phyloP scores from a whole-genome alignment of 768 basidiomycete species.

The Ramaria sp. region DNA sequence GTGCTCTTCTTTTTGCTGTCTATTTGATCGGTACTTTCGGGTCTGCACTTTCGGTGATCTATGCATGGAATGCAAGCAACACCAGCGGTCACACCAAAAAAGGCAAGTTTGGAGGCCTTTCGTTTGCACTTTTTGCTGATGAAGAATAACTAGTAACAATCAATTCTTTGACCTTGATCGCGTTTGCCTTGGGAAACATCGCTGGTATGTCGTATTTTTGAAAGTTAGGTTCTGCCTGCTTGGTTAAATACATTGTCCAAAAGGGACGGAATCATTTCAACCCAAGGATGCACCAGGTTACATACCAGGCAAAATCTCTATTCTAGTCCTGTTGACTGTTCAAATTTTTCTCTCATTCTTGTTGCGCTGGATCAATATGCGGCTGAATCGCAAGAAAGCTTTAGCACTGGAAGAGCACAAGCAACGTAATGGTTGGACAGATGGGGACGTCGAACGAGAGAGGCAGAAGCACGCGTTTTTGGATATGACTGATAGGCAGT shows the following conservation, averaged over 20 bases:
- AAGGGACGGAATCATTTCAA: slow-evolving; percentile 18
- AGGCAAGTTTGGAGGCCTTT: slow-evolving; percentile 2
- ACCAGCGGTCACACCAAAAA: slow-evolving; percentile 21
- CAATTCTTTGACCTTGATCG: slow-evolving; percentile 14
- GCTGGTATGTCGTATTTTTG: not conserved
- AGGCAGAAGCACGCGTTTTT: slow-evolving; percentile 19
- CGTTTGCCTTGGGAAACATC: slow-evolving; percentile 16
- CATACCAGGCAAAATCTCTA: slow-evolving; percentile 24
- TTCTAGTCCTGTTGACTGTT: slow-evolving; percentile 19
- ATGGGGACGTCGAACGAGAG: slow-evolving; percentile 16
- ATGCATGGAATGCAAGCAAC: slow-evolving; percentile 20
- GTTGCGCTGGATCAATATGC: slow-evolving; percentile 16
- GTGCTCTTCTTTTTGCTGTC: slow-evolving; percentile 11
- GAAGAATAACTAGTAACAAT: slow-evolving; percentile 11
- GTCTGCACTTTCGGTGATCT: slow-evolving; percentile 17
- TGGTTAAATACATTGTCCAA: not conserved
- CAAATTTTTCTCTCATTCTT: slow-evolving; percentile 17
- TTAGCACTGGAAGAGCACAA: slow-evolving; percentile 13
- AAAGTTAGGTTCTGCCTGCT: not conserved
- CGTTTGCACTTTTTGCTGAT: not conserved
- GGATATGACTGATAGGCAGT: slow-evolving; percentile 20
- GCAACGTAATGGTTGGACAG: slow-evolving; percentile 16
- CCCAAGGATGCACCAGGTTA: slow-evolving; percentile 19
- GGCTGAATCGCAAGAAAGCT: slow-evolving; percentile 16
- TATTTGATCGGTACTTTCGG: slow-evolving; percentile 18